Percentiles rank a stretch among this genome's conserved stretches.
Evolutionary conservation across 331 rosid species (phyloP).

Genomic region (Stylosanthes scabra): DNA sequence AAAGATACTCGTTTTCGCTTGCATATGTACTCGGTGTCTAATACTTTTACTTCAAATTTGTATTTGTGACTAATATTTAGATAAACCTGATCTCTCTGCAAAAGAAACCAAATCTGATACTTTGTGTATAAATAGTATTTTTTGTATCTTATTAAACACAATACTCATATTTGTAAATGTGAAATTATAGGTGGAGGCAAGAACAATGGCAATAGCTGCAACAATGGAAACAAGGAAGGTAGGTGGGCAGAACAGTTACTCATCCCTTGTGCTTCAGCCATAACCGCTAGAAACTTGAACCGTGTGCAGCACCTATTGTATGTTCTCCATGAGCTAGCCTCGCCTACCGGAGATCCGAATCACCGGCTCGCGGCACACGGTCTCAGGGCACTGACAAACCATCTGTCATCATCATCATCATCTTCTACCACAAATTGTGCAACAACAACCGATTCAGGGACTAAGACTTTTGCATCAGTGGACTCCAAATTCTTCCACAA

Average conservation of each 20-base stretch:
- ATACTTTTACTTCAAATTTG: too few relatives aligned
- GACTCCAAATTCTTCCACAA: slow-evolving; percentile 73
- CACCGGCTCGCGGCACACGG: slow-evolving; percentile 84
- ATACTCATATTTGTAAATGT: too few relatives aligned
- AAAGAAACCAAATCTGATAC: too few relatives aligned
- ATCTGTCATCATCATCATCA: slow-evolving; percentile 58
- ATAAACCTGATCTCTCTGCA: too few relatives aligned
- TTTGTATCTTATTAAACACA: too few relatives aligned
- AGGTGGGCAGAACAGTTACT: slow-evolving; percentile 97
- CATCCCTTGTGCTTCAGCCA: slow-evolving; percentile 84
- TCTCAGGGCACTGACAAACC: slow-evolving; percentile 63
- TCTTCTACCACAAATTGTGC: neutral
- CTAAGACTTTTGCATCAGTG: slow-evolving; percentile 62
- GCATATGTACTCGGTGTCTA: too few relatives aligned
- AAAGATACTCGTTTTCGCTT: too few relatives aligned
- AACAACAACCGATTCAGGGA: slow-evolving; percentile 36
- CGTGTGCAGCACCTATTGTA: slow-evolving; percentile 84
- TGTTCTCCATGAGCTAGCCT: slow-evolving; percentile 90
- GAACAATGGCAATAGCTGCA: slow-evolving; percentile 60
- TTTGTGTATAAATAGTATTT: too few relatives aligned
- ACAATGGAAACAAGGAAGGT: slow-evolving; percentile 73
- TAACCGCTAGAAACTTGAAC: slow-evolving; percentile 57
- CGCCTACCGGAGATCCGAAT: slow-evolving; percentile 81
- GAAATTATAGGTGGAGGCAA: slow-evolving; percentile 34
- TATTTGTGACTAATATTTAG: too few relatives aligned